These are phyloP conservation scores for Neonectria neomacrospora DNA, from an alignment of 2,329 filamentous ascomycete species.

Conservation along the genomic window DNA sequence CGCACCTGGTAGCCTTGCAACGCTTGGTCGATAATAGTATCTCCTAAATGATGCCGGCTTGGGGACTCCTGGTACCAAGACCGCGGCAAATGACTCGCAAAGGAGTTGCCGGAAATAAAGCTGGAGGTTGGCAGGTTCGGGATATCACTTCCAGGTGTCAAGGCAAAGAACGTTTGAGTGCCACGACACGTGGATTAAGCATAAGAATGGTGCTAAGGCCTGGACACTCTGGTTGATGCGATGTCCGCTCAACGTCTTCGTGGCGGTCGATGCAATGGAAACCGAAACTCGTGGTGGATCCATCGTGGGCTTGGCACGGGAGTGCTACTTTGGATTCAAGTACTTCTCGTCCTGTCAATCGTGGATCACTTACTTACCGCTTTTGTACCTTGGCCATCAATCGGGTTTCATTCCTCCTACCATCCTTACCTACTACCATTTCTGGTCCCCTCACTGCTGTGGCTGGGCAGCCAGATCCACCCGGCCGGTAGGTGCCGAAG, in stretches of 20 bases:
- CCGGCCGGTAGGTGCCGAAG: background rate
- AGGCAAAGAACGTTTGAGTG: conserved; percentile 9
- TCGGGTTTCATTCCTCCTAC: conserved; percentile 15
- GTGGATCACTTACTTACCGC: background rate
- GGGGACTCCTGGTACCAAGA: conserved; percentile 36
- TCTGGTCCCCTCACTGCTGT: conserved; percentile 7
- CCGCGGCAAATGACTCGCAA: conserved; percentile 30
- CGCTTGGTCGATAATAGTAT: conserved; percentile 16
- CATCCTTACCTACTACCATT: background rate
- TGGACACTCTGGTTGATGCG: conserved; percentile 21
- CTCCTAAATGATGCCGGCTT: conserved; percentile 22
- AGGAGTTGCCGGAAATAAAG: conserved; percentile 24
- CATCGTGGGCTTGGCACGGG: conserved; percentile 24
- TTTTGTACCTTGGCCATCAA: conserved; percentile 14
- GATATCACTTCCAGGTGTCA: conserved; percentile 4
- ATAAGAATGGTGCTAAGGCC: conserved; percentile 17
- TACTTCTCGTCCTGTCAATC: background rate
- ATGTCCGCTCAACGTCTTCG: conserved; percentile 33
- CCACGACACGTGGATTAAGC: conserved; percentile 25
- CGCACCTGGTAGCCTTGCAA: conserved; percentile 3
- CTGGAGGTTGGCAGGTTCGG: conserved; percentile 9
- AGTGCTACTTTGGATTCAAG: conserved; percentile 15
- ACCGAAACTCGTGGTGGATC: conserved; percentile 37
- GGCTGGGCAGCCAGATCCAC: conserved; percentile 6
- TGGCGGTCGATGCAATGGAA: conserved; percentile 34